Evolutionary conservation across 2,329 filamentous ascomycete species (phyloP).

Genomic region (Microthyrium microscopicum): DNA sequence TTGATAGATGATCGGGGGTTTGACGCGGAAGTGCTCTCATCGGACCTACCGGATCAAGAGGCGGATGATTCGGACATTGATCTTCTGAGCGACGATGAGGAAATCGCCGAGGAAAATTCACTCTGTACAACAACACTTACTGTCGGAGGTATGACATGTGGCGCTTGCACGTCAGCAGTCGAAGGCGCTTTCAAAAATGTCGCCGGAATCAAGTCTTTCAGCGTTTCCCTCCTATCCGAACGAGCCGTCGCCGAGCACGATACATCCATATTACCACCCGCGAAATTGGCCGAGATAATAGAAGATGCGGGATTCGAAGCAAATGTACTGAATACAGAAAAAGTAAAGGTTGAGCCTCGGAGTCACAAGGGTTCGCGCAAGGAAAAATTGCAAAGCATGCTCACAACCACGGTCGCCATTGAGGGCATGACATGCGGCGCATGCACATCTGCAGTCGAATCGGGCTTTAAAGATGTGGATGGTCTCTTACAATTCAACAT

Average conservation of each 20-base stretch:
- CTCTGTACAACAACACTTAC: slow-evolving; percentile 46
- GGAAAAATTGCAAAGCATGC: slow-evolving; percentile 26
- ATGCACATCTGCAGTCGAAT: slow-evolving; percentile 82
- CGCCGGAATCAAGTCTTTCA: slow-evolving; percentile 57
- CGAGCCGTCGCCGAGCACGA: slow-evolving; percentile 77
- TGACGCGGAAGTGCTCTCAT: slow-evolving; percentile 74
- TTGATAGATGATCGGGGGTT: slow-evolving; percentile 87
- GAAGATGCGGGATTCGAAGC: slow-evolving; percentile 65
- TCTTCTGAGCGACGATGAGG: slow-evolving; percentile 20
- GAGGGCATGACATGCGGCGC: slow-evolving; percentile 97
- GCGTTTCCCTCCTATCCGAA: slow-evolving; percentile 69
- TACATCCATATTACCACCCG: slow-evolving; percentile 32
- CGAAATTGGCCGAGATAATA: slow-evolving; percentile 40
- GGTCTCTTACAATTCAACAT: slow-evolving; percentile 87
- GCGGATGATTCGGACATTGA: slow-evolving; percentile 19
- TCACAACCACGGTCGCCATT: slow-evolving; percentile 72
- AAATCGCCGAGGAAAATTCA: slow-evolving; percentile 16
- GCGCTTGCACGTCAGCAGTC: slow-evolving; percentile 73
- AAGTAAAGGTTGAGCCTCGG: slow-evolving; percentile 17
- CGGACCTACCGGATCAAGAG: slow-evolving; percentile 48
- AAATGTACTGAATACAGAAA: slow-evolving; percentile 54
- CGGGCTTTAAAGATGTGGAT: slow-evolving; percentile 58
- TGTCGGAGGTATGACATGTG: slow-evolving; percentile 81
- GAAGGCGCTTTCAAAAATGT: slow-evolving; percentile 66
- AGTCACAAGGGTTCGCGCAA: slow-evolving; percentile 16